Evolutionary conservation across 2,329 filamentous ascomycete genomes (phyloP), one percentile per base, ranked within the genome.

Genomic region (Claviceps fusiformis): DNA sequence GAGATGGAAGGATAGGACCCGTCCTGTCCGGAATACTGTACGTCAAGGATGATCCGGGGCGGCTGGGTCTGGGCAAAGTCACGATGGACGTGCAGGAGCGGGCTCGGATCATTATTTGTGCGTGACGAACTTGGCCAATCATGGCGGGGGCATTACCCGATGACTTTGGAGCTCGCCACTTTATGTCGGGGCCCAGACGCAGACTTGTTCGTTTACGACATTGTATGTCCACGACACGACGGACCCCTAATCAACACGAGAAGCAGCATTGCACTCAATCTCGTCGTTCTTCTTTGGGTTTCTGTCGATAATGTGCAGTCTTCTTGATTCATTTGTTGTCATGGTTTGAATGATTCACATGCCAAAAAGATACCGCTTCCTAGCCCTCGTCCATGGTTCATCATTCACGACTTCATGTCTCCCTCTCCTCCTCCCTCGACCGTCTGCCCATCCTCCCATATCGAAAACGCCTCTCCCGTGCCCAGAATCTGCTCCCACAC

Each of bases 21-120:
- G 55, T 56, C 48, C 43, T 51, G 44, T 50, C 46, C 52, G 24
- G 52, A 53, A 56, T 46, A 31, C 41, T 51, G 50, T 45, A 60
- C 59, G 62, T 58, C 60, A 62, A 59, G 58, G 61, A 63, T 41
- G 37, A 17, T 65, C 65, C 61, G 62, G 63, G 64, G 56, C 56
- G 66, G 65, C 65, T 66, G 64, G 62, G 58, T 33, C 35, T 37
- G 35, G 35, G 55, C 62, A 48, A 54, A 56, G 46, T 56, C 39
- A 52, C 54, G 54, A 52, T 55, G 55, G 31, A 55, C 59, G 59
- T 58, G 56, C 61, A n/a, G 61, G 64, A 35, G 51, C 64, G 64
- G 65, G 61, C 9, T 61, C 65, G 64, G 68, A 66, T 57, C 60
- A 67, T 64, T 57, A 55, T 67, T 70, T 57, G 64, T 64, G 65